Base-by-base conservation (phyloP, 352 stramenopile genomes). In the Phytopythium ostracodes region DNA sequence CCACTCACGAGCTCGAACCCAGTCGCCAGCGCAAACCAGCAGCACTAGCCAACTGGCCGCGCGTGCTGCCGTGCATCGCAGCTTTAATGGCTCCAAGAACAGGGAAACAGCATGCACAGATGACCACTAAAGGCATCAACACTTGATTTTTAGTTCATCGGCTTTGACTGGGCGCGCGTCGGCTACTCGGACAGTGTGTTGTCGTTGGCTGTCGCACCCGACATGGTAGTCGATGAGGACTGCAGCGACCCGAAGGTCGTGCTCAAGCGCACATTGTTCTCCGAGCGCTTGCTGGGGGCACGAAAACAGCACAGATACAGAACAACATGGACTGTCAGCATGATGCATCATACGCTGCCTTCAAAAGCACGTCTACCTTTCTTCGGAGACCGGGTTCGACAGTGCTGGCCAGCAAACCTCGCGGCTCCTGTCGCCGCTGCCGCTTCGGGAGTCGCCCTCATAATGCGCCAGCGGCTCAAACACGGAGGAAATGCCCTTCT, bases 331-430 rank as follows among this genome's bases (percentile, higher is more conserved):
- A 4, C 7, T 15, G 49, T 56, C 49, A 56, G 38, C 24, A 35
- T n/a, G n/a, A n/a, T n/a, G n/a, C n/a, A n/a, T n/a, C n/a, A n/a
- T n/a, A n/a, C n/a, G n/a, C n/a, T n/a, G n/a, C n/a, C n/a, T n/a
- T n/a, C n/a, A n/a, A n/a, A n/a, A n/a, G n/a, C n/a, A n/a, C n/a
- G n/a, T n/a, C n/a, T n/a, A n/a, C 63, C 63, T 68, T 17, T 65
- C 59, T 17, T 68, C 63, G 8, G 63, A 68, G 22, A 20, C 35
- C 3, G 51, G 35, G 49, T 64, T 64, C 4, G 66, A 71, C 7
- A 52, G 56, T 10, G 22, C 61, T 1, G 71, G 64, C 67, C 71
- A 75, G 38, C 67, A 78, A 20, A 73, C 56, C 36, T 62, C 57
- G 25, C 17, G 61, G 22, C n/a, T 29, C 6, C 12, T 24, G 4